Conservation (phyloP, 768 basidiomycete genomes). For the Roridomyces roridus region DNA sequence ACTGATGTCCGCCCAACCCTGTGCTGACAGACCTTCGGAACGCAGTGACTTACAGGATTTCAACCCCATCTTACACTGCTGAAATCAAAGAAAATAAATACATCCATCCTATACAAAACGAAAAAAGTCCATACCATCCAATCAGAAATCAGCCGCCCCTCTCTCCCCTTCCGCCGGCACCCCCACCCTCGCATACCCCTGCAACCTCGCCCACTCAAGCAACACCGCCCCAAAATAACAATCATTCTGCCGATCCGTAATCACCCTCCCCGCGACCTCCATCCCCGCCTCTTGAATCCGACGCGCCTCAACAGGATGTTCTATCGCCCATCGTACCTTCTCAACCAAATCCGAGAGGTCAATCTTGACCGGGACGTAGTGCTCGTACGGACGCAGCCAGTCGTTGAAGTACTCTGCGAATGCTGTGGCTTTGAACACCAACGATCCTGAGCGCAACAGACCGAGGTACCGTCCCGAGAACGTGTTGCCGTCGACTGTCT, state of each 20-base stretch:
- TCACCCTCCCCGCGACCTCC: neutral
- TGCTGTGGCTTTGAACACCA: slow-evolving; percentile 10
- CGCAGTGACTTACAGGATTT: too few relatives aligned
- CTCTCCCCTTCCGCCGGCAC: too few relatives aligned
- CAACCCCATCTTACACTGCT: too few relatives aligned
- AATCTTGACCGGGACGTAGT: slow-evolving; percentile 8
- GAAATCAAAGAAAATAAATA: too few relatives aligned
- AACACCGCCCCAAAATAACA: slow-evolving; percentile 8
- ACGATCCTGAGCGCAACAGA: neutral
- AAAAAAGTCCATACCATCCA: too few relatives aligned
- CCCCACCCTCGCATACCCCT: neutral
- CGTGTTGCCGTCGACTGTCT: slow-evolving; percentile 1
- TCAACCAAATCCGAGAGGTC: slow-evolving; percentile 14
- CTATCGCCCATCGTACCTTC: slow-evolving; percentile 1
- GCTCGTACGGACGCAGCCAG: slow-evolving; percentile 12
- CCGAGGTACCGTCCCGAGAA: neutral
- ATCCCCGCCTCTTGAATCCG: slow-evolving; percentile 8
- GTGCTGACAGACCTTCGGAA: too few relatives aligned
- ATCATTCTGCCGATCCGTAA: neutral
- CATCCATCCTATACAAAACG: too few relatives aligned
- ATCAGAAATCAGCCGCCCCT: too few relatives aligned
- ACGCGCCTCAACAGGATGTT: slow-evolving; percentile 1
- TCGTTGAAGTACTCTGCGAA: slow-evolving; percentile 12
- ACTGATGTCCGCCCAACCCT: too few relatives aligned
- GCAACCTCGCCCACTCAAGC: slow-evolving; percentile 9